phyloP scores from a whole-genome alignment of 768 basidiomycete genomes.

The Agaricus blazei region DNA sequence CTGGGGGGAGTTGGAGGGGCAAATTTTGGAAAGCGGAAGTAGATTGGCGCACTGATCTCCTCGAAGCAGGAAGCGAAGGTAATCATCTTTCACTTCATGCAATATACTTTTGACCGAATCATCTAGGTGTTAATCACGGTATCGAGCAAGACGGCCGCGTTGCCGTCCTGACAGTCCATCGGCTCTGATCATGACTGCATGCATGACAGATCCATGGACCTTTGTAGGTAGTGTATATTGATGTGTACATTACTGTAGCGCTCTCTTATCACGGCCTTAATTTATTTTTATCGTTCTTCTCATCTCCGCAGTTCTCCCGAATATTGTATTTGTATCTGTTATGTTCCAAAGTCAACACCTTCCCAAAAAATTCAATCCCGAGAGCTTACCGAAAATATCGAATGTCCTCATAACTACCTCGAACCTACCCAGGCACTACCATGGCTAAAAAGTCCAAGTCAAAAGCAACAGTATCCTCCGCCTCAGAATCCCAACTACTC shows the following conservation, averaged over 20 bases:
- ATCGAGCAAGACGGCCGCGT: slow-evolving; percentile 78
- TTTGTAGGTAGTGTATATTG: no score
- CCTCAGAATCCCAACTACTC: not conserved
- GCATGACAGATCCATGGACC: no score
- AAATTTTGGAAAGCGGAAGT: slow-evolving; percentile 75
- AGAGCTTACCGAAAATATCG: not conserved
- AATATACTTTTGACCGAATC: not conserved
- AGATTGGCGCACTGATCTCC: slow-evolving; percentile 67
- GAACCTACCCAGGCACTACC: not conserved
- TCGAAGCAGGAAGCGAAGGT: slow-evolving; percentile 70
- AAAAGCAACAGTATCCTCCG: not conserved
- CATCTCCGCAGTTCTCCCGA: not conserved
- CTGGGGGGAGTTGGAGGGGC: slow-evolving; percentile 56
- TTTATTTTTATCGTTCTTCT: no score
- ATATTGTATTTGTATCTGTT: slow-evolving; percentile 13
- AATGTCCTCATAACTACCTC: not conserved
- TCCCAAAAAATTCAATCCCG: not conserved
- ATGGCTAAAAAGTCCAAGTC: slow-evolving; percentile 2
- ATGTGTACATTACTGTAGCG: no score
- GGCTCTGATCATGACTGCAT: slow-evolving; percentile 15
- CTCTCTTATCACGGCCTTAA: no score
- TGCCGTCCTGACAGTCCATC: slow-evolving; percentile 68
- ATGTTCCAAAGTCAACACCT: slow-evolving; percentile 8
- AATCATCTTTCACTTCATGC: slow-evolving; percentile 10
- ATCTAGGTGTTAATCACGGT: slow-evolving; percentile 70